Conservation (phyloP, 768 basidiomycete species). For the Harrya chromipes region DNA sequence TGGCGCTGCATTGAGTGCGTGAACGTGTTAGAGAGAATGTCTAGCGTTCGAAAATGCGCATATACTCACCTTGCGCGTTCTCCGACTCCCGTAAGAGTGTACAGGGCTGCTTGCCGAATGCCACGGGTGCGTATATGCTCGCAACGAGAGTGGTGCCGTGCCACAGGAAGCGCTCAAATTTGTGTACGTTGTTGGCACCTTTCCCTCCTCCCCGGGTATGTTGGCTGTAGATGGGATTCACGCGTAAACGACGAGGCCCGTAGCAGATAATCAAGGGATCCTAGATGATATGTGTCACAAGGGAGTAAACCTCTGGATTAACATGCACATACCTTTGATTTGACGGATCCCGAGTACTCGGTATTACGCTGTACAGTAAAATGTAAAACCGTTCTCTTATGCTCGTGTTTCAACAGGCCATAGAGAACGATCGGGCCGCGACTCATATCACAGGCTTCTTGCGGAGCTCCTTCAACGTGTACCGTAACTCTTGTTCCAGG, state of each 20-base stretch:
- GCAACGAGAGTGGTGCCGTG: constrained; percentile 81
- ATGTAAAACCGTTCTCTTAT: constrained; percentile 90
- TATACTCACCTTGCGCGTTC: constrained; percentile 58
- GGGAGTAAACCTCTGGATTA: neutral
- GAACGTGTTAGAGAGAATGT: too few relatives aligned
- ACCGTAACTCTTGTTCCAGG: constrained; percentile 80
- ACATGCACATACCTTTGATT: constrained; percentile 68
- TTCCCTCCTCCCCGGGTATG: constrained; percentile 87
- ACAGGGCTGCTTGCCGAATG: constrained; percentile 78
- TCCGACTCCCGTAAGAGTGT: constrained; percentile 69
- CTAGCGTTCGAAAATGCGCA: too few relatives aligned
- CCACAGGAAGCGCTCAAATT: constrained; percentile 86
- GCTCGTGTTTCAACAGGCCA: constrained; percentile 89
- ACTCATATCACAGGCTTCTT: constrained; percentile 41
- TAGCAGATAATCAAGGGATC: constrained; percentile 88
- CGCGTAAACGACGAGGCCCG: constrained; percentile 79
- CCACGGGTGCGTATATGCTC: constrained; percentile 84
- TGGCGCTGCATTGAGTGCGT: constrained; percentile 46
- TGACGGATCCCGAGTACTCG: constrained; percentile 83
- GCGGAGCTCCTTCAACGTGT: constrained; percentile 71
- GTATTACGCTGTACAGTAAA: constrained; percentile 94
- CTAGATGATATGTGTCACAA: constrained; percentile 33
- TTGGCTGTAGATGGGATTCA: constrained; percentile 91
- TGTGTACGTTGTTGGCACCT: constrained; percentile 96
- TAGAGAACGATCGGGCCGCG: constrained; percentile 63